A percentile compares a stretch with the other conserved stretches of the same genome.
Conservation (phyloP, 129 eudicot species). For the Sambucus nigra region DNA sequence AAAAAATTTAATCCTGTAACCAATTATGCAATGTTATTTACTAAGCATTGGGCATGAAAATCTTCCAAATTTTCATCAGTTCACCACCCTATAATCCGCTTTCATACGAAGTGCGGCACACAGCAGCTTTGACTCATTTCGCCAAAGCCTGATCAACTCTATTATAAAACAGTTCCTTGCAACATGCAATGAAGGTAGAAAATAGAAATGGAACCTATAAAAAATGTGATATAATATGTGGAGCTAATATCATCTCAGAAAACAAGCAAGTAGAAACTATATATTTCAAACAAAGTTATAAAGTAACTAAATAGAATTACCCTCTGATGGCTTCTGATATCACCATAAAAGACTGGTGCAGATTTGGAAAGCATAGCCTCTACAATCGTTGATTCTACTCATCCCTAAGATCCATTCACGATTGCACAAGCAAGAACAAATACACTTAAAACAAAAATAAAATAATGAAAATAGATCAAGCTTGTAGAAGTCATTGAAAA, state of each 20-base stretch:
- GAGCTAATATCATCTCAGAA: constrained; percentile 1
- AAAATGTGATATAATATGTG: constrained; percentile 2
- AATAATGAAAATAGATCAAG: background rate
- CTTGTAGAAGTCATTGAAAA: background rate
- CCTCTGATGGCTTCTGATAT: constrained; percentile 94
- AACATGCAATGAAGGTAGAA: constrained; percentile 61
- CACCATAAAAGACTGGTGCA: constrained; percentile 84
- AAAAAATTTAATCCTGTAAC: no score
- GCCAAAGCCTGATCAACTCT: no score
- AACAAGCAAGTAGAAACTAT: constrained; percentile 2
- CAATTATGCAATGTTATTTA: no score
- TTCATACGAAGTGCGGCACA: no score
- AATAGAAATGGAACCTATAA: constrained; percentile 58
- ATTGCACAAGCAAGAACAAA: constrained; percentile 4
- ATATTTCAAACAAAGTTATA: background rate
- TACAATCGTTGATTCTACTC: constrained; percentile 56
- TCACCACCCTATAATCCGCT: no score
- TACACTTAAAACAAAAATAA: background rate
- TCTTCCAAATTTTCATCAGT: no score
- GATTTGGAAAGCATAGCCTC: constrained; percentile 82
- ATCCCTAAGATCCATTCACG: constrained; percentile 29
- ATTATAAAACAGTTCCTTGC: constrained; percentile 37
- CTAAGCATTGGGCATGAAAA: no score
- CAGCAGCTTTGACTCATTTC: no score
- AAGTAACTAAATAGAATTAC: constrained; percentile 22